Conservation (phyloP, 2,329 filamentous ascomycete genomes). For the Neofusicoccum laricinum region DNA sequence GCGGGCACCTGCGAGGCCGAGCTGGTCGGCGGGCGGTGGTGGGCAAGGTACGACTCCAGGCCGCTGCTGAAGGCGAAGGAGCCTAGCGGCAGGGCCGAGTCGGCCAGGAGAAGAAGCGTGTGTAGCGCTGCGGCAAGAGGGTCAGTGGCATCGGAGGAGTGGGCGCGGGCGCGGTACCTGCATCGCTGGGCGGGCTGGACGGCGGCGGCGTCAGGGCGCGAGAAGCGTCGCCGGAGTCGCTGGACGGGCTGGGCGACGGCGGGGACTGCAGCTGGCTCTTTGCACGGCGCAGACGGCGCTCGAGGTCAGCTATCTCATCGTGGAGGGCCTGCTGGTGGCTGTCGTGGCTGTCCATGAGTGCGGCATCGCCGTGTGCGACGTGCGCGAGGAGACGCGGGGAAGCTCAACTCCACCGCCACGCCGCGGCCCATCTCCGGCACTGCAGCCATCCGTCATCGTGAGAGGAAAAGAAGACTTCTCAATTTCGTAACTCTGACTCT, state of each 20-base stretch:
- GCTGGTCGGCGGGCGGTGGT: slow-evolving; percentile 46
- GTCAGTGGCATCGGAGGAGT: neutral
- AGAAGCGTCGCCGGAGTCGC: slow-evolving; percentile 19
- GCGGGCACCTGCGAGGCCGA: slow-evolving; percentile 33
- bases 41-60: slow-evolving; percentile 77
- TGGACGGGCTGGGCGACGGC: slow-evolving; percentile 17
- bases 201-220: slow-evolving; percentile 1
- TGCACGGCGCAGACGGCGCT: slow-evolving; percentile 48
- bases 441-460: neutral
- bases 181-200: slow-evolving; percentile 15
- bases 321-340: slow-evolving; percentile 28
- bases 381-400: neutral
- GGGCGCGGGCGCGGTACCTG: slow-evolving; percentile 19
- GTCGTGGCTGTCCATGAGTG: slow-evolving; percentile 25
- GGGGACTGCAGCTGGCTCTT: slow-evolving; percentile 44
- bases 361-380: neutral
- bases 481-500: neutral
- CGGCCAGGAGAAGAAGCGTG: slow-evolving; percentile 72
- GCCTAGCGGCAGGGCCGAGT: slow-evolving; percentile 77
- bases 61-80: slow-evolving; percentile 86
- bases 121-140: slow-evolving; percentile 45
- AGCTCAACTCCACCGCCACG: neutral
- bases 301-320: slow-evolving; percentile 59
- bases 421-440: neutral
- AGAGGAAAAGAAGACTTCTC: neutral